Base-by-base conservation (phyloP, 371 early-diverging fungal species). In the Syncephalastrum sp. region DNA sequence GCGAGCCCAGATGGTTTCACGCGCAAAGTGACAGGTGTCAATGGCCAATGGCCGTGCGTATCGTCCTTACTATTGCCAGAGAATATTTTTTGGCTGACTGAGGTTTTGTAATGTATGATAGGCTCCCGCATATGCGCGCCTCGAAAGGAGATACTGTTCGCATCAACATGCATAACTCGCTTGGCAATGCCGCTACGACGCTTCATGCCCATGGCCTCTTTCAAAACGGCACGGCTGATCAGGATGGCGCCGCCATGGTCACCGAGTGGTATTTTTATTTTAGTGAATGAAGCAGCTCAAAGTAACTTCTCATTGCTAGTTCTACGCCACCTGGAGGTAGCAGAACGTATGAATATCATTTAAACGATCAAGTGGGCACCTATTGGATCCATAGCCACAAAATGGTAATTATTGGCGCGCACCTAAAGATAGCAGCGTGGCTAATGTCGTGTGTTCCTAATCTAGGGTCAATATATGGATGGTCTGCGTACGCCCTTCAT, bases 371-470 rank as follows among this genome's bases (percentile, higher is more conserved):
- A 60, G 45, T 65, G 10, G 91, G 92, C 14, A 86, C 91, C n/a
- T 90, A 74, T 74, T 91, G 90, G 89, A 81, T 81, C 60, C 93
- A 92, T 49, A 81, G 82, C n/a, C 90, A 91, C 63, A 56, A 44
- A 57, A 45, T 45, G 54, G 61, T 60, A 50, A 60, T 25, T 33
- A 7, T 44, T 21, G 21, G 21, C 21, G 21, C 21, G 21, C 21
- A 21, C 21, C 2, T 21, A 21, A 21, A 21, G 21, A 21, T 21
- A 21, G 21, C 21, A 21, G 21, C 2, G 21, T 8, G 38, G 10
- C 38, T 33, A 5, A 33, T 33, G n/a, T 23, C 17, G 10, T 45
- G 3, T 27, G 19, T n/a, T 13, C 1, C 12, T 15, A 24, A 23
- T 5, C 10, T 42, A 70, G 45, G 83, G 77, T 38, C 89, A 91